A percentile compares a stretch with the other conserved stretches of the same genome.
phyloP scores from a whole-genome alignment of 2,329 filamentous ascomycete species.

The Fusarium metavorans region DNA sequence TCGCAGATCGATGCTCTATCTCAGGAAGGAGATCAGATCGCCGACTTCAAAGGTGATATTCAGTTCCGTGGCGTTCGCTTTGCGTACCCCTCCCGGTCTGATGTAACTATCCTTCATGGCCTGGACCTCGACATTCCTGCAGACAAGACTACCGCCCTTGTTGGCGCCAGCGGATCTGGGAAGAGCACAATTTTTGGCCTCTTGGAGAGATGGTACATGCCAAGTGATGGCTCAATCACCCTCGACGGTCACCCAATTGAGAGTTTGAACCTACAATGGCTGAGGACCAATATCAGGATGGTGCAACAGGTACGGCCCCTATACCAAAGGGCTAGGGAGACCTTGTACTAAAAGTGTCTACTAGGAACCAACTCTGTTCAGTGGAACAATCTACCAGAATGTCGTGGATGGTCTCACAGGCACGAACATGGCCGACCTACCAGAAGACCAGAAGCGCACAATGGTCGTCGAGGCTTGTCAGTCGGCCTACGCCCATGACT shows the following conservation, averaged over 20 bases:
- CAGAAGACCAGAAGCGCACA: conserved; percentile 57
- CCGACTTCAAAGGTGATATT: conserved; percentile 57
- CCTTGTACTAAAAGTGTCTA: conserved; percentile 16
- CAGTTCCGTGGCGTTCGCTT: conserved; percentile 63
- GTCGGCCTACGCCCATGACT: conserved; percentile 65
- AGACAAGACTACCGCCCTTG: conserved; percentile 64
- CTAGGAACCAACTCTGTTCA: conserved; percentile 66
- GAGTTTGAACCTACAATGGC: conserved; percentile 63
- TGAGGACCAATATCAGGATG: conserved; percentile 63
- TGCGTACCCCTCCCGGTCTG: conserved; percentile 68
- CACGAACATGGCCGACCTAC: conserved; percentile 50
- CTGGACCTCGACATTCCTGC: conserved; percentile 58
- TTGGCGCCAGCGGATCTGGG: conserved; percentile 69
- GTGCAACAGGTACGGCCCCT: conserved; percentile 55
- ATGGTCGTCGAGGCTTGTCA: conserved; percentile 62
- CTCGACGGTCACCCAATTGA: conserved; percentile 58
- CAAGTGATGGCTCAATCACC: conserved; percentile 57
- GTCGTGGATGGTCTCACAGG: conserved; percentile 60
- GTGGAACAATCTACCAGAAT: conserved; percentile 65
- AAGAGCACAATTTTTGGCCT: conserved; percentile 70
- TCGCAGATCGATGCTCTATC: conserved; percentile 59
- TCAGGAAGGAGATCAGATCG: conserved; percentile 47
- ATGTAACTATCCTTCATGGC: conserved; percentile 57
- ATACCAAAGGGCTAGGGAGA: neutral
- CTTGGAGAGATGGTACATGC: conserved; percentile 70